phyloP scores from a whole-genome alignment of 805 yeast genomes.

The Candida wancherniae region DNA sequence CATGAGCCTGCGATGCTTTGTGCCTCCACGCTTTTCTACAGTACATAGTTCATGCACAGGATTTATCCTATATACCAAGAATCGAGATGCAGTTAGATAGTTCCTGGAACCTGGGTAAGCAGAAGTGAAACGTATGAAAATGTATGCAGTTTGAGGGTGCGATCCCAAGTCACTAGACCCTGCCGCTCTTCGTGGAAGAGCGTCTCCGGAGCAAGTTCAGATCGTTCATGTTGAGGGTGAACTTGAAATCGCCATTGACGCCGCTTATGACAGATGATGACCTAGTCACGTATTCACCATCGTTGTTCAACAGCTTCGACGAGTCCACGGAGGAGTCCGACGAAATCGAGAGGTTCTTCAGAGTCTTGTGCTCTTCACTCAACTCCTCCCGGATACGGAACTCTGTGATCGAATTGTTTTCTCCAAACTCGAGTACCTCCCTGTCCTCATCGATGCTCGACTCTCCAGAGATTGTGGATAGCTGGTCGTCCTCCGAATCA shows the following conservation, averaged over 20 bases:
- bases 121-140: constrained; percentile 1
- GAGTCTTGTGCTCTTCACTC: constrained; percentile 9
- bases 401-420: constrained; percentile 2
- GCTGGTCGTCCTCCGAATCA: constrained; percentile 12
- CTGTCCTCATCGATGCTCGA: constrained; percentile 17
- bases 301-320: constrained; percentile 16
- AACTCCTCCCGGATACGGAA: constrained; percentile 2
- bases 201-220: constrained; percentile 61
- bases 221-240: constrained; percentile 60
- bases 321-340: constrained; percentile 18
- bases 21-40: not conserved
- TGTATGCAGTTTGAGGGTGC: not conserved
- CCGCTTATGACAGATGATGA: constrained; percentile 38
- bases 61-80: not conserved
- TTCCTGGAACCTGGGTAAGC: not conserved
- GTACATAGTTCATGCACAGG: not conserved
- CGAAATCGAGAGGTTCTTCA: constrained; percentile 19
- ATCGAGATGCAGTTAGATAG: not conserved
- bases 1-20: not conserved
- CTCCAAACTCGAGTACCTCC: constrained; percentile 9
- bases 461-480: no score
- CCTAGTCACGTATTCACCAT: constrained; percentile 31
- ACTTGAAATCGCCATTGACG: constrained; percentile 38
- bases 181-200: constrained; percentile 15
- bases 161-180: not conserved